phyloP scores from a whole-genome alignment of 2,329 filamentous ascomycete genomes.

The Alternaria alternata region DNA sequence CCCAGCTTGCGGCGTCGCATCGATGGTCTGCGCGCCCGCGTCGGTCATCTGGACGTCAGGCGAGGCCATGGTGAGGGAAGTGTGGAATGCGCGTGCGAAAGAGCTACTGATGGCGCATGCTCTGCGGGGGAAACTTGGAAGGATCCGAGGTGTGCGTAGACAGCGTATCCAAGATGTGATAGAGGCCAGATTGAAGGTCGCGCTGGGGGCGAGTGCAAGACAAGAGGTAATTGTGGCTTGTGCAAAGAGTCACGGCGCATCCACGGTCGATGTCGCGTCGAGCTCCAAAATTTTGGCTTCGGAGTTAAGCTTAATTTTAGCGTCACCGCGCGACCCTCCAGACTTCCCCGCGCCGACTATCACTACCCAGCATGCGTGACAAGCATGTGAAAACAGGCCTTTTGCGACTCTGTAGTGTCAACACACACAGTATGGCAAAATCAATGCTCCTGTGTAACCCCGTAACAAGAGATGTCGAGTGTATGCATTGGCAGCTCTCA shows the following conservation, averaged over 20 bases:
- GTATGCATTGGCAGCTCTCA: conserved; percentile 10
- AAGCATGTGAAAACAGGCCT: not conserved
- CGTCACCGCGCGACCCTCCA: conserved; percentile 23
- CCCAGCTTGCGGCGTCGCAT: conserved; percentile 38
- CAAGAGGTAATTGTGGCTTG: not conserved
- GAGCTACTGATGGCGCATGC: conserved; percentile 40
- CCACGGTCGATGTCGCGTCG: conserved; percentile 18
- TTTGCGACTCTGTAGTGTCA: not conserved
- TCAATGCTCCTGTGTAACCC: not conserved
- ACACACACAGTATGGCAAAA: not conserved
- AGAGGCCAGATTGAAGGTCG: conserved; percentile 32
- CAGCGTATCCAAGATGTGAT: conserved; percentile 16
- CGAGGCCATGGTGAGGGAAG: conserved; percentile 28
- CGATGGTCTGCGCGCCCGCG: conserved; percentile 29
- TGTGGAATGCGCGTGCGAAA: conserved; percentile 28
- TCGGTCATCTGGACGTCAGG: conserved; percentile 22
- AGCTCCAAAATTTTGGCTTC: conserved; percentile 36
- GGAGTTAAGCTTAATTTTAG: conserved; percentile 45
- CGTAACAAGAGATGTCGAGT: not conserved
- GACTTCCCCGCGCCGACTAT: conserved; percentile 10
- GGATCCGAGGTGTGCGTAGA: conserved; percentile 33
- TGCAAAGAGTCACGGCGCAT: conserved; percentile 5
- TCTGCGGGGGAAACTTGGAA: conserved; percentile 21
- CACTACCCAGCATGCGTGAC: not conserved
- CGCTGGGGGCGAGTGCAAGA: not conserved